Percentiles rank a stretch among this genome's conserved stretches.
Conservation (phyloP, 441 rosid genomes). For the Populus hybrid region DNA sequence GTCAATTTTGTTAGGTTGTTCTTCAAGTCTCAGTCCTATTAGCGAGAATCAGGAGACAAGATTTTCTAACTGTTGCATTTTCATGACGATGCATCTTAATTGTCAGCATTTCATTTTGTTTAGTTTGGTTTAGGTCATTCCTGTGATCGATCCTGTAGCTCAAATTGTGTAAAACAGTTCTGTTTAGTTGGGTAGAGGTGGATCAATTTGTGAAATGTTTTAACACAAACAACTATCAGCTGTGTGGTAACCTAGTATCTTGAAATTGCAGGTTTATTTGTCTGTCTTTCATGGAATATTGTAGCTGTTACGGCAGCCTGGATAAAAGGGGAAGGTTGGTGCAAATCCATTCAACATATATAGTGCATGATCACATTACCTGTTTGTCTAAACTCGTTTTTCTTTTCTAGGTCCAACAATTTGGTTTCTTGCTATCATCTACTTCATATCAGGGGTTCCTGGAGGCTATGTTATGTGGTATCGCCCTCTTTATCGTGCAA, state of each 20-base stretch:
- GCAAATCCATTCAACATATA: background rate
- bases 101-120: background rate
- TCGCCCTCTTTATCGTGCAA: slow-evolving; percentile 95
- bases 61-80: background rate
- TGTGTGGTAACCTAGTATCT: slow-evolving; percentile 9
- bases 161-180: background rate
- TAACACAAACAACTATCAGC: background rate
- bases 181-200: background rate
- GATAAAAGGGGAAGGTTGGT: slow-evolving; percentile 90
- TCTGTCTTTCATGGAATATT: slow-evolving; percentile 87
- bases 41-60: background rate
- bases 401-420: slow-evolving; percentile 65
- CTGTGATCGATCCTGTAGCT: background rate
- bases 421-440: slow-evolving; percentile 95
- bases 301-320: slow-evolving; percentile 87
- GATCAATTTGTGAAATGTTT: background rate
- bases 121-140: background rate
- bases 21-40: background rate
- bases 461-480: slow-evolving; percentile 93
- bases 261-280: slow-evolving; percentile 57
- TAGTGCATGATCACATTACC: background rate
- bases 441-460: slow-evolving; percentile 87
- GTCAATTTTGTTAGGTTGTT: background rate
- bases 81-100: background rate
- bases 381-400: slow-evolving; percentile 18